Evolutionary conservation across 2,329 filamentous ascomycete species (phyloP).

Genomic region (Beauveria medogensis): DNA sequence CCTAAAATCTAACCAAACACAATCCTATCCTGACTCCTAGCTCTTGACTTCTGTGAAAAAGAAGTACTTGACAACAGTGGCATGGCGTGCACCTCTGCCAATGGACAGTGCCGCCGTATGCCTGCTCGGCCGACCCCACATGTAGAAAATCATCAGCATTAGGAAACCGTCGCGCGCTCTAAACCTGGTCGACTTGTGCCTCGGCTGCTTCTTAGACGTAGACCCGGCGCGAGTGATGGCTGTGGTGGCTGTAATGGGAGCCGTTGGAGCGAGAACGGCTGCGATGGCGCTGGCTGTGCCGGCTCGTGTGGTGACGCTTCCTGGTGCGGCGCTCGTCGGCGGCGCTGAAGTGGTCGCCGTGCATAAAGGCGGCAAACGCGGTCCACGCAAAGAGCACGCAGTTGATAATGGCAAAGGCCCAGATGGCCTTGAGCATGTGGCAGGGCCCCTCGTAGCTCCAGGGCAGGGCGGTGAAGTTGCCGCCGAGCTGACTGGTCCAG

Average conservation of each 20-base stretch:
- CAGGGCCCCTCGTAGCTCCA: constrained; percentile 66
- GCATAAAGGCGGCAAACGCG: constrained; percentile 57
- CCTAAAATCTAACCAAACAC: not conserved
- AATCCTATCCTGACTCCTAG: not conserved
- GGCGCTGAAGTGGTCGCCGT: constrained; percentile 43
- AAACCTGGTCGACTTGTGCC: not conserved
- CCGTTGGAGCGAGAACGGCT: constrained; percentile 30
- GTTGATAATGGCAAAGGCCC: constrained; percentile 87
- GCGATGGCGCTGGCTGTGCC: constrained; percentile 34
- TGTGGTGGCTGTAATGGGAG: constrained; percentile 38
- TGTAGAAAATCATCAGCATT: not conserved
- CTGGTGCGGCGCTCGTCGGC: constrained; percentile 26
- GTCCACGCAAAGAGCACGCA: constrained; percentile 73
- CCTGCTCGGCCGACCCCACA: not conserved
- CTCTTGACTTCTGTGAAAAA: not conserved
- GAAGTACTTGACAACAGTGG: not conserved
- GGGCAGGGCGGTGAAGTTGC: constrained; percentile 48
- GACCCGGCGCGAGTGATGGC: constrained; percentile 35
- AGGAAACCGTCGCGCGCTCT: not conserved
- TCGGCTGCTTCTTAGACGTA: constrained; percentile 34
- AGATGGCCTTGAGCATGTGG: constrained; percentile 84
- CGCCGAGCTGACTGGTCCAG: constrained; percentile 53
- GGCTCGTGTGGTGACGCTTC: constrained; percentile 28
- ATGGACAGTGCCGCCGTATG: not conserved
- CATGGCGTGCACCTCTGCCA: not conserved